Conservation (phyloP, 495 filamentous ascomycete genomes). For the Chaetomium fimeti region DNA sequence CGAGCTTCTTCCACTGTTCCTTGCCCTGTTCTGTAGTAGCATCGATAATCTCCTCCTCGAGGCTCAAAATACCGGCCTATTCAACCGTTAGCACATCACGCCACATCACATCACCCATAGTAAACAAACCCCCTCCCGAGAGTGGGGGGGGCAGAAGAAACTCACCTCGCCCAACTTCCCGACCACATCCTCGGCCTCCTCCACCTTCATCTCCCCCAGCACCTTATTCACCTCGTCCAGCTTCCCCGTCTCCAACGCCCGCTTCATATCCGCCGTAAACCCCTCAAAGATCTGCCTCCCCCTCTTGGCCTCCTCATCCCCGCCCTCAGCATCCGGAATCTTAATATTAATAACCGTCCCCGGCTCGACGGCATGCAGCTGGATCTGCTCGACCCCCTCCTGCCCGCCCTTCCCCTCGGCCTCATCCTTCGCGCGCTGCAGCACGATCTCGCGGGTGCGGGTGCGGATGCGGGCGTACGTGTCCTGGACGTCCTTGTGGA, state of each 20-base stretch:
- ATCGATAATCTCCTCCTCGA: slow-evolving; percentile 92
- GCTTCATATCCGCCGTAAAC: slow-evolving; percentile 76
- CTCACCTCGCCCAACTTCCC: slow-evolving; percentile 72
- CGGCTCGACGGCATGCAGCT: slow-evolving; percentile 93
- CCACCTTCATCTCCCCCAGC: slow-evolving; percentile 83
- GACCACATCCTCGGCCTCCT: slow-evolving; percentile 89
- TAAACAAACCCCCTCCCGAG: neutral
- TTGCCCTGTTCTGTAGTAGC: slow-evolving; percentile 90
- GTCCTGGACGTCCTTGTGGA: slow-evolving; percentile 84
- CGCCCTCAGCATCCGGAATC: slow-evolving; percentile 64
- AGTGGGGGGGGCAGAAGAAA: neutral
- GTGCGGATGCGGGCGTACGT: slow-evolving; percentile 80
- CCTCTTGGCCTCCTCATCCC: slow-evolving; percentile 62
- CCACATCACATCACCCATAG: too few relatives aligned
- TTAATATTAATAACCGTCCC: slow-evolving; percentile 89
- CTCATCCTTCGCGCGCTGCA: slow-evolving; percentile 62
- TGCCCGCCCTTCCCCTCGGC: slow-evolving; percentile 52
- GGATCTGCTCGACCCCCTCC: slow-evolving; percentile 89
- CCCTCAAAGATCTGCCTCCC: slow-evolving; percentile 75
- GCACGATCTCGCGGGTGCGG: slow-evolving; percentile 72
- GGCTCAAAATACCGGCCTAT: slow-evolving; percentile 79
- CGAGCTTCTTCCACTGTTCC: slow-evolving; percentile 72
- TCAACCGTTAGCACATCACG: slow-evolving; percentile 20
- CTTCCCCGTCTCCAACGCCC: slow-evolving; percentile 77
- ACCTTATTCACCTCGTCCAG: slow-evolving; percentile 96